These are phyloP conservation scores for Gomphus sp. DNA, from an alignment of 1,284 basidiomycete genomes.

Conservation along the genomic window DNA sequence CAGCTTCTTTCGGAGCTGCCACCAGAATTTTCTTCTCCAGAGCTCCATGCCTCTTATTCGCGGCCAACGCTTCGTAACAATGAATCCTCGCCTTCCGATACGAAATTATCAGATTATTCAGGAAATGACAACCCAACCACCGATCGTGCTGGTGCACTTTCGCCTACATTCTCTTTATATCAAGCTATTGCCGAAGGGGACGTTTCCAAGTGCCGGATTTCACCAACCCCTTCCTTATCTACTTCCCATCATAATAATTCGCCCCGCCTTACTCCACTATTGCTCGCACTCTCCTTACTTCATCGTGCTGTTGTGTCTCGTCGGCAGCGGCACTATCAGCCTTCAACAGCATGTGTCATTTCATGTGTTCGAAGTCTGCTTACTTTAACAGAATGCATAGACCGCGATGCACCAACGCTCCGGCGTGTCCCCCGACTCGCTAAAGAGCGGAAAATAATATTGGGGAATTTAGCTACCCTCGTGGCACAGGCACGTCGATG, in stretches of 20 bases:
- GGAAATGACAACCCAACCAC: background rate
- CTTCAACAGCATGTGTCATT: conserved; percentile 83
- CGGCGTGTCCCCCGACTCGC: conserved; percentile 59
- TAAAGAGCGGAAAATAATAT: conserved; percentile 73
- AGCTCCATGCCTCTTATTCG: background rate
- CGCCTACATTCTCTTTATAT: conserved; percentile 13
- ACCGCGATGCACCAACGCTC: conserved; percentile 72
- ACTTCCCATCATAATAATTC: conserved; percentile 23
- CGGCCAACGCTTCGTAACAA: background rate
- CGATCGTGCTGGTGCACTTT: conserved; percentile 19
- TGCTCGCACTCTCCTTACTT: conserved; percentile 79
- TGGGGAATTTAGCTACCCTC: conserved; percentile 75
- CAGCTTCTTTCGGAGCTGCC: background rate
- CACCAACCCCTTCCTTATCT: conserved; percentile 12
- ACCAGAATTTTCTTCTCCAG: background rate
- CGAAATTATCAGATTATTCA: background rate
- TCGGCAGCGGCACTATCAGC: conserved; percentile 75
- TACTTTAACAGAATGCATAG: conserved; percentile 77
- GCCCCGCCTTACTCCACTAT: conserved; percentile 65
- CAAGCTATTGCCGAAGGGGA: conserved; percentile 13
- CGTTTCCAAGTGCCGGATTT: conserved; percentile 3
- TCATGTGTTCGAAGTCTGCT: conserved; percentile 90
- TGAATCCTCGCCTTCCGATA: background rate
- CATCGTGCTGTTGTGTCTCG: conserved; percentile 76
- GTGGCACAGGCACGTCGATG: conserved; percentile 76